Evolutionary conservation across 2,329 filamentous ascomycete species (phyloP).

Genomic region (Drechmeria coniospora): DNA sequence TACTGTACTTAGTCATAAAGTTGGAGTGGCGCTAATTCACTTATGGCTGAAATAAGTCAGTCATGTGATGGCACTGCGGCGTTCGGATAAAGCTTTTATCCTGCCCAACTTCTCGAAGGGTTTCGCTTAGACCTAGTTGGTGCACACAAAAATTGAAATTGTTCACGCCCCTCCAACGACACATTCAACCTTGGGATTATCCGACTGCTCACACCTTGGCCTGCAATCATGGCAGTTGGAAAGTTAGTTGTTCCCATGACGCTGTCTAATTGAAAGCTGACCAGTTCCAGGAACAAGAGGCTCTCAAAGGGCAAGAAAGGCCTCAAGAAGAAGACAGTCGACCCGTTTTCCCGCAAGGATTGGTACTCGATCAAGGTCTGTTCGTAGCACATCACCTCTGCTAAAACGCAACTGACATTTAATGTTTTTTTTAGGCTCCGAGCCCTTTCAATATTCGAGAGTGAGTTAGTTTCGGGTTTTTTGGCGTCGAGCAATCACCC

Average conservation of each 20-base stretch:
- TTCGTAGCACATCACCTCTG: background rate
- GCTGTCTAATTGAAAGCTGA: slow-evolving; percentile 9
- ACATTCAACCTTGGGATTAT: slow-evolving; percentile 24
- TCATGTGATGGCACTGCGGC: no score
- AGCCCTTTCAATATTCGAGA: slow-evolving; percentile 92
- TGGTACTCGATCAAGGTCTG: slow-evolving; percentile 94
- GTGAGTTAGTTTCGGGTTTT: no score
- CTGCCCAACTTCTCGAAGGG: slow-evolving; percentile 9
- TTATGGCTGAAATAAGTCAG: no score
- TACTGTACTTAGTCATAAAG: no score
- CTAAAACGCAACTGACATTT: slow-evolving; percentile 5
- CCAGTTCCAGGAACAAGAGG: slow-evolving; percentile 77
- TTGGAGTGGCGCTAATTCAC: no score
- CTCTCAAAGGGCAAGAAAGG: slow-evolving; percentile 99
- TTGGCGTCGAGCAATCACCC: background rate
- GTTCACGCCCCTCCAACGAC: slow-evolving; percentile 24
- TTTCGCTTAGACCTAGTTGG: slow-evolving; percentile 23
- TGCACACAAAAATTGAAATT: slow-evolving; percentile 26
- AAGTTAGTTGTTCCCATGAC: slow-evolving; percentile 29
- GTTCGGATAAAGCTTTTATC: no score
- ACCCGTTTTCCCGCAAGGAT: slow-evolving; percentile 97
- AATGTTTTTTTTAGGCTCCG: slow-evolving; percentile 48
- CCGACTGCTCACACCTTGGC: slow-evolving; percentile 27
- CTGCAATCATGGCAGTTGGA: slow-evolving; percentile 46
- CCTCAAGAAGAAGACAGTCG: slow-evolving; percentile 97